Percentiles rank a stretch among this genome's conserved stretches.
Evolutionary conservation across 352 stramenopile species (phyloP).

Genomic region (Pythium aquatile): DNA sequence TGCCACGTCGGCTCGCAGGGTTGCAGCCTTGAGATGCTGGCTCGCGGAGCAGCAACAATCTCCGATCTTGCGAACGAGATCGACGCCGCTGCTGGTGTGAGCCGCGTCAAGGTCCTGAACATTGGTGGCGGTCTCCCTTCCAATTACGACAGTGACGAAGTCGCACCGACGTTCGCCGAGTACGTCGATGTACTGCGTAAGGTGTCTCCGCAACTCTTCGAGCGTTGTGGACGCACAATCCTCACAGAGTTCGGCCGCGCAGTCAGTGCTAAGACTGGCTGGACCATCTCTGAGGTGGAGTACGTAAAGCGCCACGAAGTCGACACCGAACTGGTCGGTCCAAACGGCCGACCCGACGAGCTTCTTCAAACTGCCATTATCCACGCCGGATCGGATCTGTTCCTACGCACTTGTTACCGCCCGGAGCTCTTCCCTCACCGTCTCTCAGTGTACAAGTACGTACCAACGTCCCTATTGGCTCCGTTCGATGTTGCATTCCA

Average conservation of each 20-base stretch:
- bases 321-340: conserved; percentile 16
- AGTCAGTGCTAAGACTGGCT: conserved; percentile 84
- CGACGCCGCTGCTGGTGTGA: conserved; percentile 62
- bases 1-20: conserved; percentile 88
- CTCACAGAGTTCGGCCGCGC: conserved; percentile 91
- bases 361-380: conserved; percentile 77
- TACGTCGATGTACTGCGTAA: conserved; percentile 79
- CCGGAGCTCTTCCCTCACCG: conserved; percentile 78
- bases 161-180: conserved; percentile 71
- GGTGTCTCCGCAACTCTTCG: conserved; percentile 79
- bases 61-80: conserved; percentile 86
- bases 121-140: conserved; percentile 90
- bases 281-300: conserved; percentile 88
- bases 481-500: not conserved
- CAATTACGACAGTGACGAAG: conserved; percentile 83
- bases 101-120: conserved; percentile 83
- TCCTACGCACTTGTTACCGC: conserved; percentile 86
- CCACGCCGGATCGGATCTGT: conserved; percentile 89
- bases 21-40: conserved; percentile 85
- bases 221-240: conserved; percentile 69
- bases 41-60: conserved; percentile 60
- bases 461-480: conserved; percentile 2
- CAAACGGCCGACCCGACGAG: conserved; percentile 22
- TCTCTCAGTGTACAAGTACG: conserved; percentile 81
- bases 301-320: conserved; percentile 80